Conservation (phyloP, 768 basidiomycete genomes). For the Cystofilobasidium macerans region DNA sequence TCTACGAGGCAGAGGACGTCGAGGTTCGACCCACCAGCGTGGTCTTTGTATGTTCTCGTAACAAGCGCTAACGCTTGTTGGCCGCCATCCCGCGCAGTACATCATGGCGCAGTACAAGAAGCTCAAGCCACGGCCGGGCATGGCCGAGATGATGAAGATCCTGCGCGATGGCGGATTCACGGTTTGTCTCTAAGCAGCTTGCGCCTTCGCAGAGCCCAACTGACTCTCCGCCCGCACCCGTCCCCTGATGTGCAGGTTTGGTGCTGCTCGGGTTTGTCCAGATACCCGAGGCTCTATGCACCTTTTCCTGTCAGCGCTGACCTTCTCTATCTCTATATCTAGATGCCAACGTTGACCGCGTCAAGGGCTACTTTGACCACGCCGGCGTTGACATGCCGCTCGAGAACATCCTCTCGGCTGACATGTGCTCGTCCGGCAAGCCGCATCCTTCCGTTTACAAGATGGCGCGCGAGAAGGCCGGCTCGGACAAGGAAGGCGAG, state of each 20-base stretch:
- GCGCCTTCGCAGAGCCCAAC: neutral
- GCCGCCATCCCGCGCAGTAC: constrained; percentile 8
- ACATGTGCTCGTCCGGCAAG: constrained; percentile 30
- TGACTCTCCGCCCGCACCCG: neutral
- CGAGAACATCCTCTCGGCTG: constrained; percentile 31
- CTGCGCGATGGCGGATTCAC: constrained; percentile 31
- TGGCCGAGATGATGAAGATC: constrained; percentile 31
- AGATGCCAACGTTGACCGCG: constrained; percentile 31
- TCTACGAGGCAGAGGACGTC: constrained; percentile 30
- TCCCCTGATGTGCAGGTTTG: no score
- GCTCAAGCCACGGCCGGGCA: constrained; percentile 28
- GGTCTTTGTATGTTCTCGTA: neutral
- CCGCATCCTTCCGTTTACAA: constrained; percentile 31
- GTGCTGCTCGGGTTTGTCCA: constrained; percentile 30
- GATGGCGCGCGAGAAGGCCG: constrained; percentile 31
- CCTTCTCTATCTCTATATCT: no score
- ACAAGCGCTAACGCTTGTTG: neutral
- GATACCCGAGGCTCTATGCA: no score
- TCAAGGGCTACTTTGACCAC: constrained; percentile 32
- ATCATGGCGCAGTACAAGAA: constrained; percentile 29
- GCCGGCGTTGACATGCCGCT: constrained; percentile 31
- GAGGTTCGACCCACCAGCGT: constrained; percentile 11
- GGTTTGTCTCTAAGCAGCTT: constrained; percentile 11
- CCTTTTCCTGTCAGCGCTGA: no score
- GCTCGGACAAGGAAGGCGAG: constrained; percentile 29